Evolutionary conservation across 176 grass and related monocot species (phyloP).

Genomic region (Oryza brachyantha): DNA sequence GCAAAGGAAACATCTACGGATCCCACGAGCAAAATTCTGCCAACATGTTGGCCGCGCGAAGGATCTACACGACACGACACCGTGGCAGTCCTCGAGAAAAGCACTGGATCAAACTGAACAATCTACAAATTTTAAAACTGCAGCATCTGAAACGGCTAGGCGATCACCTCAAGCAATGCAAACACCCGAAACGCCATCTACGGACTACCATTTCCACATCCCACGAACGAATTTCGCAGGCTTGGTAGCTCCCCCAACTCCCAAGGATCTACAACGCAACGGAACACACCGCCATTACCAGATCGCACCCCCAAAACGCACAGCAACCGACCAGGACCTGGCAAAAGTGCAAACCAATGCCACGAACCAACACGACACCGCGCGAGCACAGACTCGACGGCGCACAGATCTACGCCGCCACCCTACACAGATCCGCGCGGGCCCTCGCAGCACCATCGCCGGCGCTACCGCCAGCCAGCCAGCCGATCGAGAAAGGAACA

Average conservation of each 20-base stretch:
- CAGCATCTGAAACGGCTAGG: background rate
- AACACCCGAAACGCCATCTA: background rate
- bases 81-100: background rate
- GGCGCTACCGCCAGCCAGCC: background rate
- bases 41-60: background rate
- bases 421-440: background rate
- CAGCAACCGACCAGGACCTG: too few species aligned
- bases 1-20: background rate
- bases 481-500: background rate
- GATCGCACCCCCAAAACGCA: background rate
- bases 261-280: background rate
- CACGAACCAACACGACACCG: background rate
- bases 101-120: background rate
- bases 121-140: background rate
- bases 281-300: too few species aligned
- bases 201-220: background rate
- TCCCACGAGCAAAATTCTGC: background rate
- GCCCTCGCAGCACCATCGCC: background rate
- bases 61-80: background rate
- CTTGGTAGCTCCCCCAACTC: too few species aligned
- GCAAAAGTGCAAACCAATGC: background rate
- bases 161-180: too few species aligned
- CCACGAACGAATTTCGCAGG: background rate
- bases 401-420: background rate
- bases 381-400: too few species aligned